Percentiles rank a stretch among this genome's conserved stretches.
These are phyloP conservation scores for Ichthyophonus hoferi DNA, from an alignment of 208 protist genomes.

Conservation along the genomic window DNA sequence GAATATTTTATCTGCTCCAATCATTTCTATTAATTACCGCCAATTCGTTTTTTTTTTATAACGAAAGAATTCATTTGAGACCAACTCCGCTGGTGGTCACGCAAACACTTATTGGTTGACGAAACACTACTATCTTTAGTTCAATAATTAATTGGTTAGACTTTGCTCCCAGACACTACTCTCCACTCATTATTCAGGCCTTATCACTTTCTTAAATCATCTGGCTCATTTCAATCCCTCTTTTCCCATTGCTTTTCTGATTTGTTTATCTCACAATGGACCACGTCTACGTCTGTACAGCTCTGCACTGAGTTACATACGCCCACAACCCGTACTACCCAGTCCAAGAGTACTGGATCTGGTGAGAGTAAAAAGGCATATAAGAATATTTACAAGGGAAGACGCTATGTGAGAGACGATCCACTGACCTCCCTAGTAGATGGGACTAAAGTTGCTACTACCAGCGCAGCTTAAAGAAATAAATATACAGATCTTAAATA, in stretches of 20 bases:
- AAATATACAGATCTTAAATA: too few relatives aligned
- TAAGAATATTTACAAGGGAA: constrained; percentile 18
- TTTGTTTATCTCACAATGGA: not conserved
- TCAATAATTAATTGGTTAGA: too few relatives aligned
- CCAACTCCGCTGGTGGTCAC: too few relatives aligned
- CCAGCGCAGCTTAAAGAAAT: not conserved
- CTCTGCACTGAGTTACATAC: not conserved
- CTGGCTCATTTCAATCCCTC: not conserved
- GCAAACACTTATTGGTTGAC: too few relatives aligned
- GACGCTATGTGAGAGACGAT: not conserved
- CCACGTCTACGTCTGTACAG: not conserved
- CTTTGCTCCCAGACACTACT: too few relatives aligned
- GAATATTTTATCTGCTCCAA: too few relatives aligned
- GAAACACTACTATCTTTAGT: too few relatives aligned
- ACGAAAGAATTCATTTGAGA: too few relatives aligned
- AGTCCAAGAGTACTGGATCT: not conserved
- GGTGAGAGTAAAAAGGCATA: not conserved
- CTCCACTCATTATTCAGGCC: not conserved
- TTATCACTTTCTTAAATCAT: not conserved
- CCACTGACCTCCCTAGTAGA: not conserved
- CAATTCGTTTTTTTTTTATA: too few relatives aligned
- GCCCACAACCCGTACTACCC: constrained; percentile 1
- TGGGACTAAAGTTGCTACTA: constrained; percentile 18
- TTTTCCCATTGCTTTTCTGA: not conserved
- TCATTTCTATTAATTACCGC: too few relatives aligned